Evolutionary conservation across 768 basidiomycete genomes (phyloP).

Genomic region (Daedaleopsis sinensis): DNA sequence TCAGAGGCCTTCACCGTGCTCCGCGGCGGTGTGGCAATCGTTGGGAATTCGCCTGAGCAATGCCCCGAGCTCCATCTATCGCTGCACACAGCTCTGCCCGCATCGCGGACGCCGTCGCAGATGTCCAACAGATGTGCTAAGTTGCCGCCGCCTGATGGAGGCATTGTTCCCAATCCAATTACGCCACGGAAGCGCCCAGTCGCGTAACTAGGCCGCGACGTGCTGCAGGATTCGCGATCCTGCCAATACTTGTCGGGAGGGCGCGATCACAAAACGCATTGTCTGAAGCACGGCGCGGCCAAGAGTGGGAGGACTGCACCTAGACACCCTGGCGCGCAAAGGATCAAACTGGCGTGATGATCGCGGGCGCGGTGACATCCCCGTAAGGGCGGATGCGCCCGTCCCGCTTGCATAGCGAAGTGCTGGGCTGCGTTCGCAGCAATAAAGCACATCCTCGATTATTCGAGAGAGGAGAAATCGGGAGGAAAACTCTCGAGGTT

Average conservation of each 20-base stretch:
- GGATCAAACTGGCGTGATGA: neutral
- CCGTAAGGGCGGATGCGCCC: neutral
- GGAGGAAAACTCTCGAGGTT: too few relatives aligned
- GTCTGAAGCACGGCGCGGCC: neutral
- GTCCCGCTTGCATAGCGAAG: too few relatives aligned
- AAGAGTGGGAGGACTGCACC: neutral
- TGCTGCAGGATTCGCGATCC: neutral
- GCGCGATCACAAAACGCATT: neutral
- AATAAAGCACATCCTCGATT: too few relatives aligned
- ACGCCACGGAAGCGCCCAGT: neutral
- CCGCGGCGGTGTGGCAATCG: too few relatives aligned
- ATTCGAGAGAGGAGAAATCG: too few relatives aligned
- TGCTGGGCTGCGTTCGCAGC: too few relatives aligned
- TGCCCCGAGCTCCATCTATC: too few relatives aligned
- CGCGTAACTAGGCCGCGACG: neutral
- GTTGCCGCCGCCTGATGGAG: neutral
- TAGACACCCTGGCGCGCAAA: neutral
- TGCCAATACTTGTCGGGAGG: neutral
- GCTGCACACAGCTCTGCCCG: too few relatives aligned
- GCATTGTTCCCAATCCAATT: neutral
- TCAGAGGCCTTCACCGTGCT: neutral
- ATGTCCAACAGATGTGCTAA: too few relatives aligned
- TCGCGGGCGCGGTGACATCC: neutral
- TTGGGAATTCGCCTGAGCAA: too few relatives aligned
- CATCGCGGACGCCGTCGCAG: neutral